Conservation (phyloP, 2,329 filamentous ascomycete species). For the Botryosphaeria dothidea region DNA sequence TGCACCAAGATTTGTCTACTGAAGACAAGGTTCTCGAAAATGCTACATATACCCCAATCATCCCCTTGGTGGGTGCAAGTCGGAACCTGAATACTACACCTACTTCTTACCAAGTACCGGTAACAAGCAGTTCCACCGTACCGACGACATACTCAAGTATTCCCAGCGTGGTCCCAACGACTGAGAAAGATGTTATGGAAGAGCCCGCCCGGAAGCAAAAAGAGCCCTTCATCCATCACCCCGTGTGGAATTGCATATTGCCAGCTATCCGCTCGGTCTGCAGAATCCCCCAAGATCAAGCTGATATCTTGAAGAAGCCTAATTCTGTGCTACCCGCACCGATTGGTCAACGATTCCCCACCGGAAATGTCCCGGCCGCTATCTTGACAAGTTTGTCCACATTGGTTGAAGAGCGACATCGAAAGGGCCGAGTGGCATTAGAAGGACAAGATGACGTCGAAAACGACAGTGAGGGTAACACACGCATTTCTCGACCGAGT, state of each 20-base stretch:
- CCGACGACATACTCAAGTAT: neutral
- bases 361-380: neutral
- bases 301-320: neutral
- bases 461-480: neutral
- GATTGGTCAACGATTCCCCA: neutral
- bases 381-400: neutral
- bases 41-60: neutral
- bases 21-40: neutral
- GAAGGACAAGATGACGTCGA: neutral
- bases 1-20: no score
- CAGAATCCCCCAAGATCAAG: conserved; percentile 2
- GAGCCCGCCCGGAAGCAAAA: neutral
- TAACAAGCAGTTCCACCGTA: neutral
- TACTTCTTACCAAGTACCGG: neutral
- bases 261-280: neutral
- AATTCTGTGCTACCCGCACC: neutral
- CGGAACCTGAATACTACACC: neutral
- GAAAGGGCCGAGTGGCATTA: neutral
- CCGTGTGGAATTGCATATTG: neutral
- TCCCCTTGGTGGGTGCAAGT: neutral
- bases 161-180: neutral
- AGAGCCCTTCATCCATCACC: neutral
- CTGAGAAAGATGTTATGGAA: neutral
- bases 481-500: no score
- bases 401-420: neutral